These are phyloP conservation scores for Cutaneotrichosporon sp. DNA, from an alignment of 1,284 basidiomycete genomes.

Conservation along the genomic window DNA sequence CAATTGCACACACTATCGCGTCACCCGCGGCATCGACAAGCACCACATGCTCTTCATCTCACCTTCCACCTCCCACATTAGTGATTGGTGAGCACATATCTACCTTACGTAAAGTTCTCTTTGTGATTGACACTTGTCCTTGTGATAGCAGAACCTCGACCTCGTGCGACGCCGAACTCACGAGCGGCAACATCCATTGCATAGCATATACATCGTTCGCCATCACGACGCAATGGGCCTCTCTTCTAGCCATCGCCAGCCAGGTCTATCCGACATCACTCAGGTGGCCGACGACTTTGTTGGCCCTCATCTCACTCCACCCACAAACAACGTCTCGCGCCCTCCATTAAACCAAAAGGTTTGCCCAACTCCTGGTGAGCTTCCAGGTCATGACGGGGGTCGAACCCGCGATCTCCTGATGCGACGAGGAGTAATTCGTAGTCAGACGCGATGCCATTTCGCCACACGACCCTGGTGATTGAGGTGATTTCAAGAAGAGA, in stretches of 20 bases:
- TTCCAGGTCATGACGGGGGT: background rate
- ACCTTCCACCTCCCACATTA: too few relatives aligned
- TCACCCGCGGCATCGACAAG: too few relatives aligned
- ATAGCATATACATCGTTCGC: too few relatives aligned
- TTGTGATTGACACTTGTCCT: too few relatives aligned
- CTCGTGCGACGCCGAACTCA: too few relatives aligned
- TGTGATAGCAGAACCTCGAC: too few relatives aligned
- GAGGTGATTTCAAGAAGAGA: background rate
- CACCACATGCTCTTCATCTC: too few relatives aligned
- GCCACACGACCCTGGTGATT: background rate
- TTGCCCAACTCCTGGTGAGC: background rate
- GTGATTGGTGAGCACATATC: too few relatives aligned
- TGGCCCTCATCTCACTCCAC: background rate
- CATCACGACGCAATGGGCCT: background rate
- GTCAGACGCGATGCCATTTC: constrained; percentile 3
- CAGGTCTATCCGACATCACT: background rate
- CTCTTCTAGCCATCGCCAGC: background rate
- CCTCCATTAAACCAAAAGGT: background rate
- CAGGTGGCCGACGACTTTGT: background rate
- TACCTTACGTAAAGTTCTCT: too few relatives aligned
- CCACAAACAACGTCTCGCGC: background rate
- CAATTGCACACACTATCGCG: too few relatives aligned
- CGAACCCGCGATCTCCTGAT: constrained; percentile 1
- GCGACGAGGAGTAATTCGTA: constrained; percentile 3
- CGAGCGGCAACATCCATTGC: too few relatives aligned